Conservation (phyloP, 2,329 filamentous ascomycete species). For the Pyricularia pennisetigena region DNA sequence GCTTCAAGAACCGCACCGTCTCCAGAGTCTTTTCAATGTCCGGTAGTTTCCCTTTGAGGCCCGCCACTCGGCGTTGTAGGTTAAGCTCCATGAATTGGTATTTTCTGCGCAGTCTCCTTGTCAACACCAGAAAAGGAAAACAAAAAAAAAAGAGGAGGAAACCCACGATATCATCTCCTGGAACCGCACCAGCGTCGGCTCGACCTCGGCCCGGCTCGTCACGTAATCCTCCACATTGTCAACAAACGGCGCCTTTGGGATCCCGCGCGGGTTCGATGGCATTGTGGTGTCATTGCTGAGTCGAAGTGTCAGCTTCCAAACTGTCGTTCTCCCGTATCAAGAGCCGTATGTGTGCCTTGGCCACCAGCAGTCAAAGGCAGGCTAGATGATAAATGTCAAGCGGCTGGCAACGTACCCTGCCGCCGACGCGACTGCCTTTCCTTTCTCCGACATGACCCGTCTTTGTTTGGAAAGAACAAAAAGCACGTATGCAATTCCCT, state of each 20-base stretch:
- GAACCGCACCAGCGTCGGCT: slow-evolving; percentile 71
- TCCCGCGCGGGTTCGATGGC: slow-evolving; percentile 69
- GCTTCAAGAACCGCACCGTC: slow-evolving; percentile 74
- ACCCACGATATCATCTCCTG: slow-evolving; percentile 89
- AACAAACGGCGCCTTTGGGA: slow-evolving; percentile 76
- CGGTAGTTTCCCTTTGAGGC: slow-evolving; percentile 88
- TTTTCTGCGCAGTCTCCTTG: slow-evolving; percentile 50
- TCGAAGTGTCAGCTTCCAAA: slow-evolving; percentile 1
- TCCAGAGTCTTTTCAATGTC: slow-evolving; percentile 96
- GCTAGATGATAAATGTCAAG: not conserved
- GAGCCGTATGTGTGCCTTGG: not conserved
- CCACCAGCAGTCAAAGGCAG: not conserved
- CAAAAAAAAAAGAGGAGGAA: not conserved
- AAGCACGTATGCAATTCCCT: not conserved
- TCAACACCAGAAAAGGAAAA: not conserved
- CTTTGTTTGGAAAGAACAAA: not conserved
- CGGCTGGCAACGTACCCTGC: slow-evolving; percentile 3
- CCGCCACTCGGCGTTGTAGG: slow-evolving; percentile 70
- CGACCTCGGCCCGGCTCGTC: slow-evolving; percentile 66
- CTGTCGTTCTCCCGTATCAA: too few relatives aligned
- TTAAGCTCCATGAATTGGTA: slow-evolving; percentile 99
- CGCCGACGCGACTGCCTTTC: slow-evolving; percentile 21
- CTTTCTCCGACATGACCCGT: slow-evolving; percentile 15
- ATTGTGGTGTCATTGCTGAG: slow-evolving; percentile 35
- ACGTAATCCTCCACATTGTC: slow-evolving; percentile 87